Conservation (phyloP, 768 basidiomycete species). For the Rhizopogon sp. region DNA sequence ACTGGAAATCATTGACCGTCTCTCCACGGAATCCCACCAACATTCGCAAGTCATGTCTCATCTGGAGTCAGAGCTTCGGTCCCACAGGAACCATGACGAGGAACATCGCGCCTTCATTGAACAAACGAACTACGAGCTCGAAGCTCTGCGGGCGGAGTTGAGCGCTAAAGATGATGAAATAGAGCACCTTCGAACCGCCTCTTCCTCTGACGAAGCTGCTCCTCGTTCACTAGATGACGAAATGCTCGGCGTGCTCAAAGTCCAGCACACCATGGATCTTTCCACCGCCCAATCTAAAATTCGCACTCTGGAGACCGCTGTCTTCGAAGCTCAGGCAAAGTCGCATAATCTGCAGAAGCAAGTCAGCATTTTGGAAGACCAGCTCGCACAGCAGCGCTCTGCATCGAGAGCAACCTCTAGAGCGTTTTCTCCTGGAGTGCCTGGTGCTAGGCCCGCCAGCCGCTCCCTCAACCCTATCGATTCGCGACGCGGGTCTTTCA, state of each 20-base stretch:
- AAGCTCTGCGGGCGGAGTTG: conserved; percentile 61
- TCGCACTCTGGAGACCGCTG: conserved; percentile 64
- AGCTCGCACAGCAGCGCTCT: conserved; percentile 46
- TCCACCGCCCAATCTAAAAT: conserved; percentile 78
- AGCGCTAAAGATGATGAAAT: conserved; percentile 62
- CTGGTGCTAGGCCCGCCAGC: conserved; percentile 38
- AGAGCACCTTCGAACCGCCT: conserved; percentile 43
- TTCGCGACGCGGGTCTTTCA: conserved; percentile 32
- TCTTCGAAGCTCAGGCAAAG: conserved; percentile 69
- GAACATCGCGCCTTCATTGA: conserved; percentile 63
- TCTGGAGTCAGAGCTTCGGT: conserved; percentile 49
- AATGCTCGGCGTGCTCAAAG: conserved; percentile 59
- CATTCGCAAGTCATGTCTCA: conserved; percentile 51
- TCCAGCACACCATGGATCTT: conserved; percentile 77
- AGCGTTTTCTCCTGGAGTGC: conserved; percentile 41
- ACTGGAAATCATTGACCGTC: conserved; percentile 53
- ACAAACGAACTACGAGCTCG: conserved; percentile 65
- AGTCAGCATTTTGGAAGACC: conserved; percentile 59
- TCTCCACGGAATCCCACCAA: conserved; percentile 38
- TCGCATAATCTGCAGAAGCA: conserved; percentile 68
- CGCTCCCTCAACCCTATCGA: conserved; percentile 33
- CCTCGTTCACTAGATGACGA: conserved; percentile 67
- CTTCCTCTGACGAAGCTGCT: conserved; percentile 32
- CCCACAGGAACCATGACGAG: conserved; percentile 40
- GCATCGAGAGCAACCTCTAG: conserved; percentile 37